A percentile compares a stretch with the other conserved stretches of the same genome.
Conservation (phyloP, 352 stramenopile species). For the Pythium myriotylum region DNA sequence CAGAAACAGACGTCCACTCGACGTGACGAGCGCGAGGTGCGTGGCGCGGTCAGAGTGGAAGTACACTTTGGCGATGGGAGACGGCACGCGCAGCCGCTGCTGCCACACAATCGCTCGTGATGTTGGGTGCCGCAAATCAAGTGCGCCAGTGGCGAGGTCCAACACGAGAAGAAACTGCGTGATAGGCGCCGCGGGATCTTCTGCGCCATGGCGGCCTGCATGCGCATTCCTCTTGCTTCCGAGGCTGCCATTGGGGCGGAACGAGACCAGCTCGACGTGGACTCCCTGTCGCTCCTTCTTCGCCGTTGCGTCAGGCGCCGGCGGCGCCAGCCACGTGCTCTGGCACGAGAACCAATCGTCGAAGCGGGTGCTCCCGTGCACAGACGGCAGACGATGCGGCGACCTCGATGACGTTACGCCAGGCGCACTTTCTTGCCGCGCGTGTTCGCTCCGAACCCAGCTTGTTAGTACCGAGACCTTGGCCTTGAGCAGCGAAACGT, state of each 20-base stretch:
- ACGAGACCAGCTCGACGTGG: constrained; percentile 27
- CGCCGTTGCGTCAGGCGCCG: neutral
- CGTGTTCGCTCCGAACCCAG: constrained; percentile 12
- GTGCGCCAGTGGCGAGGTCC: constrained; percentile 6
- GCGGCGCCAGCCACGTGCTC: constrained; percentile 8
- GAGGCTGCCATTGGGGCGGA: constrained; percentile 14
- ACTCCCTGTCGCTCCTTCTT: neutral
- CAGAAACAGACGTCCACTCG: constrained; percentile 1
- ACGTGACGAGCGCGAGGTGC: constrained; percentile 19
- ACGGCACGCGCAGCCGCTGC: constrained; percentile 10
- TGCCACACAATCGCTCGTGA: constrained; percentile 20
- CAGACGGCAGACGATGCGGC: constrained; percentile 7
- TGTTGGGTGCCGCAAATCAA: constrained; percentile 19
- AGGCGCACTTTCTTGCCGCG: neutral
- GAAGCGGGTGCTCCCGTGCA: constrained; percentile 8
- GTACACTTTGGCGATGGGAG: constrained; percentile 8
- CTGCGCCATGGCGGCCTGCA: neutral
- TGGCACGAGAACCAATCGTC: constrained; percentile 25
- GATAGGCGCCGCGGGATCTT: neutral
- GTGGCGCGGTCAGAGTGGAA: constrained; percentile 29
- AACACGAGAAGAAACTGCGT: constrained; percentile 28
- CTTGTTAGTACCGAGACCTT: constrained; percentile 13
- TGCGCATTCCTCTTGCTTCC: constrained; percentile 10
- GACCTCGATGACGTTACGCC: neutral
- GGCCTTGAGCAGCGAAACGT: constrained; percentile 5